Conservation (phyloP, 768 basidiomycete genomes). For the Kwoniella newhampshirensis region DNA sequence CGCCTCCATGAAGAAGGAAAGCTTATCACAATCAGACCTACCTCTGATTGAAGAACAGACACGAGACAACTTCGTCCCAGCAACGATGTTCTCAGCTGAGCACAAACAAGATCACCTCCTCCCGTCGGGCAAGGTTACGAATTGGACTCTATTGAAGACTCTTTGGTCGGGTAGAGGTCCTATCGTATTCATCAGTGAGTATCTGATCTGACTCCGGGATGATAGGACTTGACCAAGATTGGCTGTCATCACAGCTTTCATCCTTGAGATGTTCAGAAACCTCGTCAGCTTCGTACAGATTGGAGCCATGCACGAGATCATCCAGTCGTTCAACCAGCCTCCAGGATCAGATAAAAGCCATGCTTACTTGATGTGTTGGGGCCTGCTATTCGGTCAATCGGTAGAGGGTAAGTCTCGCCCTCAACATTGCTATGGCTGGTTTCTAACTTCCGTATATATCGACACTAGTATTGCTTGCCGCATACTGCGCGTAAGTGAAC, state of each 20-base stretch:
- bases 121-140: conserved; percentile 16
- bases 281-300: conserved; percentile 31
- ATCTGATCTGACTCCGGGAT: background rate
- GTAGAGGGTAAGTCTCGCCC: conserved; percentile 30
- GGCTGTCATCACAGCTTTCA: conserved; percentile 15
- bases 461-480: conserved; percentile 11
- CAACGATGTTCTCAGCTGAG: conserved; percentile 10
- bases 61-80: conserved; percentile 25
- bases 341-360: conserved; percentile 32
- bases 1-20: conserved; percentile 23
- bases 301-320: conserved; percentile 38
- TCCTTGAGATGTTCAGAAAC: conserved; percentile 22
- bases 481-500: conserved; percentile 13
- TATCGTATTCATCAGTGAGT: conserved; percentile 33
- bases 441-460: background rate
- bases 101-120: background rate
- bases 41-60: conserved; percentile 38
- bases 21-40: conserved; percentile 28
- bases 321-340: conserved; percentile 34
- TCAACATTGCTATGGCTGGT: background rate
- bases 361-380: conserved; percentile 44
- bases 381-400: conserved; percentile 36
- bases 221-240: background rate
- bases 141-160: conserved; percentile 27
- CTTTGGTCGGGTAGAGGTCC: conserved; percentile 27